Conservation (phyloP, 2,329 filamentous ascomycete genomes). For the Calonectria pseudoreteaudii region DNA sequence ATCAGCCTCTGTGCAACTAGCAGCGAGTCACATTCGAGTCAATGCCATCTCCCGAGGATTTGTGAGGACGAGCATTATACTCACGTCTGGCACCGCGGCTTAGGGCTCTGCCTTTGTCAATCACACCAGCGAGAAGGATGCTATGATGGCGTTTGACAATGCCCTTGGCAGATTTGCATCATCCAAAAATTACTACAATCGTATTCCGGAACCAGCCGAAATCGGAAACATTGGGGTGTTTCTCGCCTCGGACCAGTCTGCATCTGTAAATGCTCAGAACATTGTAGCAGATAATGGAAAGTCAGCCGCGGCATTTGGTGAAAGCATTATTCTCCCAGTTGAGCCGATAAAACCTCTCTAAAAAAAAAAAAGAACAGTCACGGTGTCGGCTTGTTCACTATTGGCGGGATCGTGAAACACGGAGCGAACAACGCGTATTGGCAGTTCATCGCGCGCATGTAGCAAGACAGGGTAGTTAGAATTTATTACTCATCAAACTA, state of each 20-base stretch:
- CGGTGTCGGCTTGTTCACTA: too few species aligned
- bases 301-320: constrained; percentile 16
- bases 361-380: too few species aligned
- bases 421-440: too few species aligned
- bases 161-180: neutral
- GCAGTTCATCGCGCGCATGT: too few species aligned
- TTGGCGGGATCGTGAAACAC: too few species aligned
- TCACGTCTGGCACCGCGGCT: neutral
- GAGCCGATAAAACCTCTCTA: constrained; percentile 4
- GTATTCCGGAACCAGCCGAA: constrained; percentile 26
- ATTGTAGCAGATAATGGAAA: constrained; percentile 34
- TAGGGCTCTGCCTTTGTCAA: neutral
- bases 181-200: constrained; percentile 28
- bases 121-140: neutral
- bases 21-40: constrained; percentile 23
- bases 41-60: constrained; percentile 27
- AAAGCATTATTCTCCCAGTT: constrained; percentile 13
- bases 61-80: constrained; percentile 20
- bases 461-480: too few species aligned
- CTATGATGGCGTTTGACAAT: neutral
- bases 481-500: too few species aligned
- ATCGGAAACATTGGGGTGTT: constrained; percentile 33
- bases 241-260: constrained; percentile 24
- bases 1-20: constrained; percentile 27
- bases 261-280: constrained; percentile 28